Evolutionary conservation across 202 grass and related monocot genomes (phyloP), one percentile per base, ranked within the genome.

Genomic region (Schoenoplectus tabernaemontani): DNA sequence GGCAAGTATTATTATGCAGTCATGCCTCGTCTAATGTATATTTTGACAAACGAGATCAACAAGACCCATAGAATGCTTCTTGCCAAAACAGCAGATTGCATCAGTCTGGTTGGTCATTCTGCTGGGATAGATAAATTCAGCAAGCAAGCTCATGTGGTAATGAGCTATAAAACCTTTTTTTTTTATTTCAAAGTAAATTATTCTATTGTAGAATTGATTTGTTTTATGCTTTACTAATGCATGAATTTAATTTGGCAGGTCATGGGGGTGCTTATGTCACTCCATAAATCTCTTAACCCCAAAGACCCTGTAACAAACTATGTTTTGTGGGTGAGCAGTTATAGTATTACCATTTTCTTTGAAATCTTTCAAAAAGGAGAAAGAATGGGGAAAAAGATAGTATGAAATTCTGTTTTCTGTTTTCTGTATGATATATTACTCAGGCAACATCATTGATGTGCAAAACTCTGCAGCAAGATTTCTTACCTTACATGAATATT

Each of bases 71-170:
- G 88, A 87, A 97, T 93, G 91, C 83, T 97, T 76, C 91, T 91
- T 84, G 93, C 93, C 71, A 97, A 91, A 87, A 91, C 91, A 23
- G 91, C 92, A 87, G 93, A 91, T 80, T 97, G 93, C 77, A 90
- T 97, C 79, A 97, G 89, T 87, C 86, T 91, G 85, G 82, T 93
- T 80, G 93, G 89, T 69, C 91, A 91, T 87, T 87, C 89, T 53
- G 89, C 92, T 77, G 91, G 90, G 50, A 93, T 93, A 76, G 87
- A 93, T 60, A 97, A 97, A 77, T 97, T 97, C 82, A 90, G 84
- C 76, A 83, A 88, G 4, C 85, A 97, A 80, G 91, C 87, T 85
- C 87, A 89, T 72, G 89, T 86, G 89, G 93, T 97, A 86, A 61
- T 47, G 26, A 33, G 76, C 53, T 51, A 54, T 50, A n/a, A 23